Base-by-base conservation (phyloP, 2,329 filamentous ascomycete genomes). In the Pyrenophora graminea region DNA sequence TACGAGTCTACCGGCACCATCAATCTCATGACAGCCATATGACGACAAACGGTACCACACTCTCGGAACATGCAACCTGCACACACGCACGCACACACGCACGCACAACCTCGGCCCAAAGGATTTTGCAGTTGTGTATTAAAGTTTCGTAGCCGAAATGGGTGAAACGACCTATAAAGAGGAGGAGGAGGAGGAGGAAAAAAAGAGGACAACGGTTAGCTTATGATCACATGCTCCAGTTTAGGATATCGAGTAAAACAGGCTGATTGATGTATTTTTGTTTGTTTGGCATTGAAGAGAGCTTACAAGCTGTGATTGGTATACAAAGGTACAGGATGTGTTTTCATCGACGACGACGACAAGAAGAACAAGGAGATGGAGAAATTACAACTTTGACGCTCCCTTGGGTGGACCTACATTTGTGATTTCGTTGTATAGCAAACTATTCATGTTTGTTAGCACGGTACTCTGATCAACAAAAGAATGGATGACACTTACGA, bases 361-460 rank as follows among this genome's bases (percentile, higher is more conserved):
- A 21, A 21, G 19, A 3, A 21, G 19, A 21, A 21, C 3, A 5
- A 21, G 3, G 19, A 21, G 19, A 21, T 21, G 19, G 19, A 17
- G 18, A 7, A 12, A 42, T 41, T 72, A 77, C 63, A 77, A 68
- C 70, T 80, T 80, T 39, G 78, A 70, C 33, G 78, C 78, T 53
- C 76, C 73, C n/a, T 85, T 83, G 54, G 85, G 80, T 51, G 79
- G 76, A 56, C 88, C 88, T 51, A 89, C 82, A 53, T 85, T 84
- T 15, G 90, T 92, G 70, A 95, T 94, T 74, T 94, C 90, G 66
- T 93, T 90, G 76, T 96, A 96, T 43, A 96, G 77, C 62, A 96
- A 77, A 45, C 88, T 94, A n/a, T 1, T 4, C 56, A 44, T 63
- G 53, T 15, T 36, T 25, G 36, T 63, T 62, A 58, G 58, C 47